A percentile compares a stretch with the other conserved stretches of the same genome.
These are phyloP conservation scores for Coniochaeta pulveracea DNA, from an alignment of 2,329 filamentous ascomycete genomes.

Conservation along the genomic window DNA sequence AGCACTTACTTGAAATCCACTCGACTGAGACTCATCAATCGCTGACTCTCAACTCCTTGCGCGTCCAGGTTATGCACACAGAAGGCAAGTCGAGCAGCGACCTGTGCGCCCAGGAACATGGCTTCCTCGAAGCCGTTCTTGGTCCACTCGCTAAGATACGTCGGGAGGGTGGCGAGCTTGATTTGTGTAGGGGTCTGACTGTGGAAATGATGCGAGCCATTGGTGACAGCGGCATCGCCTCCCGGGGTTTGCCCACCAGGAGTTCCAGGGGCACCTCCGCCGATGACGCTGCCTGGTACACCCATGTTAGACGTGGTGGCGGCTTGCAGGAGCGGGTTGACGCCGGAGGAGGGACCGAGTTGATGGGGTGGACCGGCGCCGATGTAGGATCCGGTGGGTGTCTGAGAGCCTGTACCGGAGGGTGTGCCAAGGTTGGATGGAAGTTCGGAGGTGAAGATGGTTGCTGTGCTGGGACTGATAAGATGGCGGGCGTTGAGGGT, in stretches of 20 bases:
- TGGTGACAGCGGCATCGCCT: slow-evolving; percentile 22
- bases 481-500: slow-evolving; percentile 74
- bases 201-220: slow-evolving; percentile 39
- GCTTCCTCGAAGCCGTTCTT: slow-evolving; percentile 71
- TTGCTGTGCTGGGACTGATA: slow-evolving; percentile 83
- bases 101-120: slow-evolving; percentile 77
- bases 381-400: slow-evolving; percentile 57
- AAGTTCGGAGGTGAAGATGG: slow-evolving; percentile 94
- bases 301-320: slow-evolving; percentile 61
- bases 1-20: slow-evolving; percentile 49
- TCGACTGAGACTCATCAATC: slow-evolving; percentile 43
- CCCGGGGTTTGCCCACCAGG: slow-evolving; percentile 21
- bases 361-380: slow-evolving; percentile 37
- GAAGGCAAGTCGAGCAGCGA: slow-evolving; percentile 57
- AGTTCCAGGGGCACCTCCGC: slow-evolving; percentile 25
- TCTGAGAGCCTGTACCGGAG: slow-evolving; percentile 80
- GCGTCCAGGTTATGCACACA: slow-evolving; percentile 48
- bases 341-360: slow-evolving; percentile 35
- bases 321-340: slow-evolving; percentile 85
- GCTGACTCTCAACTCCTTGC: slow-evolving; percentile 37
- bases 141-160: slow-evolving; percentile 87
- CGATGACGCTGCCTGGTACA: slow-evolving; percentile 24
- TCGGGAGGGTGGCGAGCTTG: slow-evolving; percentile 65
- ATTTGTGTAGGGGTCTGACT: slow-evolving; percentile 73
- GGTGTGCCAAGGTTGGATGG: slow-evolving; percentile 91